phyloP scores from a whole-genome alignment of 305 asterid species.

The Rubia occidens region DNA sequence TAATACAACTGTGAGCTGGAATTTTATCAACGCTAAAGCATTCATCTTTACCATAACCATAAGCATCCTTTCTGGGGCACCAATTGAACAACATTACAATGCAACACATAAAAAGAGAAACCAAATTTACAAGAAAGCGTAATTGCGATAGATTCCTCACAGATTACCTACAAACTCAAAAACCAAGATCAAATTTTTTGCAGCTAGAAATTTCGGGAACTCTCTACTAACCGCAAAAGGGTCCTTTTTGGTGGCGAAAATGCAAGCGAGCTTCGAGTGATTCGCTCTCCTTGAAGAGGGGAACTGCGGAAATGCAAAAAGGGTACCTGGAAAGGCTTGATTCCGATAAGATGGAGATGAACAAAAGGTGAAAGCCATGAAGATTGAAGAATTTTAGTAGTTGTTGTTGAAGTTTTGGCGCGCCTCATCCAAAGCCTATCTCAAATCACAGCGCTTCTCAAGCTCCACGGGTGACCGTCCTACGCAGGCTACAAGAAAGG shows the following conservation, averaged over 20 bases:
- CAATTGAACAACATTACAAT: not conserved
- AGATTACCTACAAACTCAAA: not conserved
- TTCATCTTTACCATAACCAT: not conserved
- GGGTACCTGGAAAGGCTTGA: constrained; percentile 18
- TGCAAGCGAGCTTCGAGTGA: constrained; percentile 28
- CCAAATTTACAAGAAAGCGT: not conserved
- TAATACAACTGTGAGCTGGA: not conserved
- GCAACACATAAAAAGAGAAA: not conserved
- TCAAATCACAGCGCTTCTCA: too few species aligned
- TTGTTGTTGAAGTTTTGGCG: constrained; percentile 51
- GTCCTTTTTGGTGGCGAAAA: constrained; percentile 27
- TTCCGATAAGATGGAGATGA: constrained; percentile 24
- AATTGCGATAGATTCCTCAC: not conserved
- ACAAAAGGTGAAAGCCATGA: constrained; percentile 56
- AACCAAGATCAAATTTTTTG: not conserved
- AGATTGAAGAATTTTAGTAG: constrained; percentile 9
- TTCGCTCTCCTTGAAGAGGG: constrained; percentile 8
- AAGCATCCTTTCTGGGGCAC: not conserved
- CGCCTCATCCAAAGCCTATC: constrained; percentile 53
- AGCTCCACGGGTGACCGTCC: too few species aligned
- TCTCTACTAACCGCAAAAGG: constrained; percentile 32
- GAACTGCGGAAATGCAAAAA: constrained; percentile 14
- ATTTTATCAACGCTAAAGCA: not conserved
- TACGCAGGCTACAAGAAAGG: too few species aligned
- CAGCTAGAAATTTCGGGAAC: not conserved